phyloP scores from a whole-genome alignment of 2,329 filamentous ascomycete genomes.

The Fusarium subglutinans region DNA sequence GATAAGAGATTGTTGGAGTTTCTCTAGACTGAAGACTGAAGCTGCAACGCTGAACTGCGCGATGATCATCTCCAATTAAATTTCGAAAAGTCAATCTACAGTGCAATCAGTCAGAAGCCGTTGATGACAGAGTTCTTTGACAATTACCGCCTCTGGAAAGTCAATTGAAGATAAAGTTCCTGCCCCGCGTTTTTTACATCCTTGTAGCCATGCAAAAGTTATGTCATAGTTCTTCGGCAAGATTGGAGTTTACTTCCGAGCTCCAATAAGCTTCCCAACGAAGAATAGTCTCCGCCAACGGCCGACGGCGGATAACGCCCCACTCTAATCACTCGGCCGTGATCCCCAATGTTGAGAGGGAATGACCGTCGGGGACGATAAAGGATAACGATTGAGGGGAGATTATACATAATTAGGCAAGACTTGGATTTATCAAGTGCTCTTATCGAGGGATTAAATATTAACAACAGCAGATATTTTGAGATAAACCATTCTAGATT shows the following conservation, averaged over 20 bases:
- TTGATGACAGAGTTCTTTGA: neutral
- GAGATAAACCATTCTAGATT: accelerated
- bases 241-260: neutral
- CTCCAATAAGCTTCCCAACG: neutral
- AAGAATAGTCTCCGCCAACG: neutral
- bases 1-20: neutral
- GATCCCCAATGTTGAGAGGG: neutral
- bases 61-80: accelerated
- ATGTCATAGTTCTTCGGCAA: neutral
- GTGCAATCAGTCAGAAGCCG: neutral
- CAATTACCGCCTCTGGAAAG: neutral
- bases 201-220: neutral
- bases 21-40: accelerated
- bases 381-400: neutral
- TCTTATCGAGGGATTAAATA: accelerated
- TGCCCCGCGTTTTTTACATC: neutral
- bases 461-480: accelerated
- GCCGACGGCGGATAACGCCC: neutral
- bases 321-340: neutral
- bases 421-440: neutral
- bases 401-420: neutral
- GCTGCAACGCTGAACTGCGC: accelerated
- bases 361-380: neutral
- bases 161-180: neutral
- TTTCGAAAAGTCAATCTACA: neutral